phyloP scores from a whole-genome alignment of 2,329 filamentous ascomycete genomes.

The Penicillium digitatum region DNA sequence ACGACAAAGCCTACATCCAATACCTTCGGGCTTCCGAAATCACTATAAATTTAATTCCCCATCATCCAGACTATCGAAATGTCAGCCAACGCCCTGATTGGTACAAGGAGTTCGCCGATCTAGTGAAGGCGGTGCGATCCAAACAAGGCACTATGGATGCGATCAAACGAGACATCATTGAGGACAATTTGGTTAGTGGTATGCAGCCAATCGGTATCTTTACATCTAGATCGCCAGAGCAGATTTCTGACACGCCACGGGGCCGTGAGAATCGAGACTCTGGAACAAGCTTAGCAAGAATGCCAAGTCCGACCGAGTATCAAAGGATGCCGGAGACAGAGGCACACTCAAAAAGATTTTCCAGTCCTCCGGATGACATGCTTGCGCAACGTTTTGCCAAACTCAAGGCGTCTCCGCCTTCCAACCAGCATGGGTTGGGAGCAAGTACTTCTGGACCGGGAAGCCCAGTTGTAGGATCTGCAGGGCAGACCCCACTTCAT shows the following conservation, averaged over 20 bases:
- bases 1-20: constrained; percentile 74
- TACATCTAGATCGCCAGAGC: constrained; percentile 8
- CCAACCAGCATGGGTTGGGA: neutral
- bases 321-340: constrained; percentile 27
- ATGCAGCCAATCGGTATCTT: constrained; percentile 24
- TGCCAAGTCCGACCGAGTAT: constrained; percentile 42
- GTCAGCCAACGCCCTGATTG: constrained; percentile 52
- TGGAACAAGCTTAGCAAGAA: constrained; percentile 26
- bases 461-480: constrained; percentile 12
- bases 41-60: constrained; percentile 69
- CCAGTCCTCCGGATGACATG: constrained; percentile 32
- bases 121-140: constrained; percentile 47
- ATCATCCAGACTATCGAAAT: constrained; percentile 68
- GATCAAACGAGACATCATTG: constrained; percentile 41
- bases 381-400: constrained; percentile 43
- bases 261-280: constrained; percentile 24
- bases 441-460: neutral
- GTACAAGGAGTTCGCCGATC: constrained; percentile 48
- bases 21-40: constrained; percentile 81
- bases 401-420: constrained; percentile 28
- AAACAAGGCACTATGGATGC: constrained; percentile 43
- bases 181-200: constrained; percentile 34
- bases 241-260: constrained; percentile 14
- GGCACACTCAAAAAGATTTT: constrained; percentile 24
- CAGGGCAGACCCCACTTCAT: constrained; percentile 16